A percentile compares a stretch with the other conserved stretches of the same genome.
phyloP scores from a whole-genome alignment of 768 basidiomycete species.

The Ramaria rubella region DNA sequence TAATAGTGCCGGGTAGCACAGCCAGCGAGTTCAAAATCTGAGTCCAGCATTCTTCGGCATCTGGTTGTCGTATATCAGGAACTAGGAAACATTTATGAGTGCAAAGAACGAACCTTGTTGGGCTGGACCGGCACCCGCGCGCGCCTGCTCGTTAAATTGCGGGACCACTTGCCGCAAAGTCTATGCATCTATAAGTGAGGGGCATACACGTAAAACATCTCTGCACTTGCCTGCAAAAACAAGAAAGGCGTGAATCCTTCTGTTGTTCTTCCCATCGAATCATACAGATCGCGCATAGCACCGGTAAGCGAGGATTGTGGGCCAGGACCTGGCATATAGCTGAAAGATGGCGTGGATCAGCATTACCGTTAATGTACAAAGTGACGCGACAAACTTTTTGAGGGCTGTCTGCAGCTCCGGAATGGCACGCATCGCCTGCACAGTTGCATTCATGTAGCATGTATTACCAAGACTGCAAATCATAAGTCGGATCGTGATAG shows the following conservation, averaged over 20 bases:
- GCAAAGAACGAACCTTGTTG: constrained; percentile 55
- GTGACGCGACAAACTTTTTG: constrained; percentile 31
- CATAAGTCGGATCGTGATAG: not conserved
- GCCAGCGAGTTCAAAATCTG: constrained; percentile 67
- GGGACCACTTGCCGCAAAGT: constrained; percentile 70
- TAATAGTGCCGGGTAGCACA: constrained; percentile 50
- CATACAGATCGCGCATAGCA: constrained; percentile 64
- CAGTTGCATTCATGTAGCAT: constrained; percentile 94
- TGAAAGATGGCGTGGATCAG: constrained; percentile 11
- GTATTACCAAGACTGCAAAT: constrained; percentile 73
- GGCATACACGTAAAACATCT: not conserved
- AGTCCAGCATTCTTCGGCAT: constrained; percentile 88
- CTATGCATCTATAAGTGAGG: constrained; percentile 2
- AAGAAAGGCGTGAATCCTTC: constrained; percentile 62
- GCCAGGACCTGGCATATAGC: constrained; percentile 26
- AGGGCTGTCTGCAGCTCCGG: constrained; percentile 82
- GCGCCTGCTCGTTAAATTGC: constrained; percentile 73
- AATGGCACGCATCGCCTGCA: constrained; percentile 90
- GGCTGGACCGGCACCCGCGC: constrained; percentile 54
- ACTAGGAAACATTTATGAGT: not conserved
- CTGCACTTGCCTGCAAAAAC: constrained; percentile 50
- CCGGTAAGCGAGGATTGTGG: constrained; percentile 31
- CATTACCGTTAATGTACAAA: constrained; percentile 7
- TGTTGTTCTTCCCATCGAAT: constrained; percentile 65
- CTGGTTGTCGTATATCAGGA: constrained; percentile 26